A percentile compares a stretch with the other conserved stretches of the same genome.
These are phyloP conservation scores for Ceraceosorus guamensis DNA, from an alignment of 1,284 basidiomycete genomes.

Conservation along the genomic window DNA sequence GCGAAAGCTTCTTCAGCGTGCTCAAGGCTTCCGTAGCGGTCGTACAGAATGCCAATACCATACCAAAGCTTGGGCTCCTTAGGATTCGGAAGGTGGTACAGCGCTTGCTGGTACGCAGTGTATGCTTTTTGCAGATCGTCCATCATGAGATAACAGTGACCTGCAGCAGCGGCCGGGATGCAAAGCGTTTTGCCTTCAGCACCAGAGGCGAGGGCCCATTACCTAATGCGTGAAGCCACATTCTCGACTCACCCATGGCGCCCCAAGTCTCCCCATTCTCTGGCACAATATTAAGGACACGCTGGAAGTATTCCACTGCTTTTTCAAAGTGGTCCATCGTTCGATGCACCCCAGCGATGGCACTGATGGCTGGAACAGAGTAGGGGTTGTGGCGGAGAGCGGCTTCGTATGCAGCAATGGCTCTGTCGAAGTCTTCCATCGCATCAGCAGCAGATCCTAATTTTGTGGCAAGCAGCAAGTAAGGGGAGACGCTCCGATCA, in stretches of 20 bases:
- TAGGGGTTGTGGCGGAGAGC: constrained; percentile 45
- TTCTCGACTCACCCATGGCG: constrained; percentile 58
- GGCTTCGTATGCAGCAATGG: constrained; percentile 41
- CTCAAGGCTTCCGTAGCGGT: constrained; percentile 94
- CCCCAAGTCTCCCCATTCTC: constrained; percentile 48
- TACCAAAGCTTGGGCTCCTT: constrained; percentile 99
- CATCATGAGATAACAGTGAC: constrained; percentile 95
- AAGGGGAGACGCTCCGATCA: background rate
- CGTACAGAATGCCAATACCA: constrained; percentile 96
- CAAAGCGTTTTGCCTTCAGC: background rate
- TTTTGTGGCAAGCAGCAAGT: background rate
- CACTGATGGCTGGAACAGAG: constrained; percentile 42
- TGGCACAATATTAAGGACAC: constrained; percentile 64
- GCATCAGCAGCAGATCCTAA: constrained; percentile 37
- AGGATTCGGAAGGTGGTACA: constrained; percentile 89
- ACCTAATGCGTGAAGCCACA: too few relatives aligned
- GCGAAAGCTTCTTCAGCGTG: constrained; percentile 98
- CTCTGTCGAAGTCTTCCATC: constrained; percentile 45
- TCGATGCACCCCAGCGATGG: constrained; percentile 44
- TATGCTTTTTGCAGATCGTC: constrained; percentile 98
- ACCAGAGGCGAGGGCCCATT: background rate
- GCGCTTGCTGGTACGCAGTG: constrained; percentile 94
- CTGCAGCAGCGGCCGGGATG: background rate
- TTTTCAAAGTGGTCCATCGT: constrained; percentile 50
- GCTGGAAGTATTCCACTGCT: constrained; percentile 91